These are phyloP conservation scores for Sphagnum tenellum DNA, from an alignment of 225 moss, liverwort and hornwort species.

Conservation along the genomic window DNA sequence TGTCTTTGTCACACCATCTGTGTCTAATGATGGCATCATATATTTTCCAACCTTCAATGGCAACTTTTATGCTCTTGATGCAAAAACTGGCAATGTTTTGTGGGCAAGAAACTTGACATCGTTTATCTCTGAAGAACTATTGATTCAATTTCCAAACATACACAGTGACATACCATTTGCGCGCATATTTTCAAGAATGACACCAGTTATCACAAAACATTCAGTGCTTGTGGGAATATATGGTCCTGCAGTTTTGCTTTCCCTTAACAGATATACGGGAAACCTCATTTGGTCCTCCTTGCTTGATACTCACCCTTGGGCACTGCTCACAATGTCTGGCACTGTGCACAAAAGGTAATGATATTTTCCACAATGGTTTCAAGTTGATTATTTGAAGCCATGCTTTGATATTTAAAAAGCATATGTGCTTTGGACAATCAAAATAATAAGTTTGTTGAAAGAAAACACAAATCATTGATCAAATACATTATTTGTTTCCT, in stretches of 20 bases:
- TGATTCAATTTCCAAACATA: neutral
- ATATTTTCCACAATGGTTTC: neutral
- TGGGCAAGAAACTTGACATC: conserved; percentile 26
- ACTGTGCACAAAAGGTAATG: conserved; percentile 13
- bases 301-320: conserved; percentile 8
- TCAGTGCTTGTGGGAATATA: conserved; percentile 11
- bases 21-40: conserved; percentile 10
- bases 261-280: conserved; percentile 14
- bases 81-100: conserved; percentile 5
- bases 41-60: conserved; percentile 15
- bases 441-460: too few species aligned
- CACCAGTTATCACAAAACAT: conserved; percentile 17
- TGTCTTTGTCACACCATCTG: conserved; percentile 15
- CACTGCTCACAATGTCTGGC: conserved; percentile 9
- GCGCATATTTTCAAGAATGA: conserved; percentile 1
- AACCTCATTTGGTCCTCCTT: conserved; percentile 13
- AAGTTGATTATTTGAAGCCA: too few species aligned
- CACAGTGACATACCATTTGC: neutral
- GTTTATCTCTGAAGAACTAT: neutral
- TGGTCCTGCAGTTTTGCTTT: conserved; percentile 6
- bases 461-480: too few species aligned
- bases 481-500: too few species aligned
- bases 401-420: too few species aligned
- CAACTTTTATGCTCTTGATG: conserved; percentile 18
- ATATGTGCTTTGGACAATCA: too few species aligned